These are phyloP conservation scores for Glomus cerebriforme DNA, from an alignment of 192 early-diverging fungal species.

Conservation along the genomic window DNA sequence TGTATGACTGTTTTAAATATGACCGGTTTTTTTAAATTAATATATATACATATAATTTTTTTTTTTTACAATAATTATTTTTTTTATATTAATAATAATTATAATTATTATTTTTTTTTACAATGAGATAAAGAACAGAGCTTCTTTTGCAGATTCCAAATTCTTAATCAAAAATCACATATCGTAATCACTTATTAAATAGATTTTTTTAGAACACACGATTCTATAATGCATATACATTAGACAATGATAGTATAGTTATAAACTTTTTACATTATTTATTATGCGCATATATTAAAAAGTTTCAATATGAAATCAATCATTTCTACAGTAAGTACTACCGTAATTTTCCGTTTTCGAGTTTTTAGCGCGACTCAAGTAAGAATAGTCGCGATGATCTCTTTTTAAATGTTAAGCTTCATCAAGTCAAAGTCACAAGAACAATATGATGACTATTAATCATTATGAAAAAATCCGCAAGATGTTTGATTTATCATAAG, in stretches of 20 bases:
- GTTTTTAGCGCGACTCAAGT: background rate
- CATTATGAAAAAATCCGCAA: background rate
- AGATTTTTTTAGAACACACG: background rate
- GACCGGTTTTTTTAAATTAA: background rate
- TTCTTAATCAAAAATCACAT: background rate
- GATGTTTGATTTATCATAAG: background rate
- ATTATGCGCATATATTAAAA: background rate
- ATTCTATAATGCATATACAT: background rate
- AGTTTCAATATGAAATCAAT: background rate
- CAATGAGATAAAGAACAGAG: background rate
- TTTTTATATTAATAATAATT: background rate
- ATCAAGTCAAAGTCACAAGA: background rate
- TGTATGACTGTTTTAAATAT: background rate
- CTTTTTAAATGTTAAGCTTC: background rate
- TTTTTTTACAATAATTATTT: background rate
- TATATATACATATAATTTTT: no score
- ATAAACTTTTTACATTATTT: background rate
- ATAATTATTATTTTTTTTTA: background rate
- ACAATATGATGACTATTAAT: background rate
- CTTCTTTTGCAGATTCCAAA: background rate
- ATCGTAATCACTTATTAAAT: background rate
- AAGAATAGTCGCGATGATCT: background rate
- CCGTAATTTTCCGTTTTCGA: background rate
- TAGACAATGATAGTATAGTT: background rate
- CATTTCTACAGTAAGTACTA: background rate